phyloP scores from a whole-genome alignment of 495 filamentous ascomycete genomes.

The Friedmanniomyces simplex region DNA sequence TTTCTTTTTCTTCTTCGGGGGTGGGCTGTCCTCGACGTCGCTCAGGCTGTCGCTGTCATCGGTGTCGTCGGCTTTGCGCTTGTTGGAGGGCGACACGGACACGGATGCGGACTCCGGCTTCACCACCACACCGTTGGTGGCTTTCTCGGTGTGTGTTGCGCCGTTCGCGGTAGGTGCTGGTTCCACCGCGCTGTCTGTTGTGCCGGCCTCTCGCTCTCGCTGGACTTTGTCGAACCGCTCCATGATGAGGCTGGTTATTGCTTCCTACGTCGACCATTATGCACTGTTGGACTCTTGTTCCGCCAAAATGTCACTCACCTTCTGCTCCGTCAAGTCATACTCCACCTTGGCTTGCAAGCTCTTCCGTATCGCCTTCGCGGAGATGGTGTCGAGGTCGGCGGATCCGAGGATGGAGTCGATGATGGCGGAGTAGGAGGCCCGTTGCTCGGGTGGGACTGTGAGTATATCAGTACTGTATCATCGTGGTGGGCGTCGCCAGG shows the following conservation, averaged over 20 bases:
- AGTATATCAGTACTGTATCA: not conserved
- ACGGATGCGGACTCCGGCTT: not conserved
- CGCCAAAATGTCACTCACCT: conserved; percentile 43
- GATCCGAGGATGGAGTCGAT: conserved; percentile 82
- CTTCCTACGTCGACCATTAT: conserved; percentile 41
- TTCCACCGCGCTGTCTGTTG: conserved; percentile 26
- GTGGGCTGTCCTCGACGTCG: conserved; percentile 10
- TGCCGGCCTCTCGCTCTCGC: conserved; percentile 36
- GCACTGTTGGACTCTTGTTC: not conserved
- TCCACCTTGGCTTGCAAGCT: conserved; percentile 65
- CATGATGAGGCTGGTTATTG: conserved; percentile 75
- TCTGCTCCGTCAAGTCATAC: conserved; percentile 76
- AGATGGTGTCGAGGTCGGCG: conserved; percentile 81
- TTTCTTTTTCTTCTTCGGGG: conserved; percentile 5
- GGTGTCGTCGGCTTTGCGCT: conserved; percentile 27
- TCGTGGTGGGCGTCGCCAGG: not conserved
- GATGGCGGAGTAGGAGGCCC: conserved; percentile 63
- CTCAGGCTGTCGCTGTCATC: conserved; percentile 31
- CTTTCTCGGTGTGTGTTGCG: conserved; percentile 16
- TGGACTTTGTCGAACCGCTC: conserved; percentile 78
- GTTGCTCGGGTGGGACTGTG: conserved; percentile 57
- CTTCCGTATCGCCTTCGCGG: conserved; percentile 84
- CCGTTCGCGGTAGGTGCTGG: conserved; percentile 40
- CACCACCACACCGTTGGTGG: no score
- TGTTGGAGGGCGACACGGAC: conserved; percentile 1